Base-by-base conservation (phyloP, 2,329 filamentous ascomycete genomes). In the Nigrospora osmanthi region DNA sequence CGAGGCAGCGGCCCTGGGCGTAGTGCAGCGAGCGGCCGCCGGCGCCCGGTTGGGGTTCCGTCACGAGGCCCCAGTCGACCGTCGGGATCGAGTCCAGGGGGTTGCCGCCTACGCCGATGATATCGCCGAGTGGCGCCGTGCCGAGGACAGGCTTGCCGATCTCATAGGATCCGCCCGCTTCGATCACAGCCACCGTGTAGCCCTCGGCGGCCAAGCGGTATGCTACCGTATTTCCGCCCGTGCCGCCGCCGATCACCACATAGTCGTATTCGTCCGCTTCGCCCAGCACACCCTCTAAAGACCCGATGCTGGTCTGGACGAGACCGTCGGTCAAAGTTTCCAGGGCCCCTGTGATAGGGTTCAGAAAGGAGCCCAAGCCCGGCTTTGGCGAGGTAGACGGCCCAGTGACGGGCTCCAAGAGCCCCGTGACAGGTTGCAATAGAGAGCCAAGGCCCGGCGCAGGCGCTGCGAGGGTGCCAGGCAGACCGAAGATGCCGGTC, bases 151-250 rank as follows among this genome's bases (percentile, higher is more conserved):
- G 47, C 19, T 50, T 46, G 31, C 28, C 48, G 47, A 64, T 47
- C 49, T 69, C 59, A 44, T 63, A 59, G 31, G 62, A 62, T 7
- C 43, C 43, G 3, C 66, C 66, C 3, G 64, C 65, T 49, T 69
- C 66, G 35, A 69, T 53, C 6, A 69, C 58, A 15, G 63, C 65
- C 6, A 69, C 64, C 7, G 54, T 49, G 44, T 36, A 30, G 5
- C 52, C 55, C n/a, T 55, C 47, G 42, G 53, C 50, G 30, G 48
- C 45, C 0, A 69, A 55, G 4, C 66, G 58, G n/a, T 52, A 53
- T 2, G 58, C 66, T 2, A 68, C 44, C 0, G 58, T 55, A 33
- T 63, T 58, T 33, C 66, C 66, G 6, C 62, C 64, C 0, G 62
- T 66, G 15, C 66, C 66, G 17, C 65, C 66, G 39, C 66, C 65